Evolutionary conservation across 225 moss, liverwort and hornwort genomes (phyloP), one percentile per base, ranked within the genome.

Genomic region (Takakia lepidozioides): DNA sequence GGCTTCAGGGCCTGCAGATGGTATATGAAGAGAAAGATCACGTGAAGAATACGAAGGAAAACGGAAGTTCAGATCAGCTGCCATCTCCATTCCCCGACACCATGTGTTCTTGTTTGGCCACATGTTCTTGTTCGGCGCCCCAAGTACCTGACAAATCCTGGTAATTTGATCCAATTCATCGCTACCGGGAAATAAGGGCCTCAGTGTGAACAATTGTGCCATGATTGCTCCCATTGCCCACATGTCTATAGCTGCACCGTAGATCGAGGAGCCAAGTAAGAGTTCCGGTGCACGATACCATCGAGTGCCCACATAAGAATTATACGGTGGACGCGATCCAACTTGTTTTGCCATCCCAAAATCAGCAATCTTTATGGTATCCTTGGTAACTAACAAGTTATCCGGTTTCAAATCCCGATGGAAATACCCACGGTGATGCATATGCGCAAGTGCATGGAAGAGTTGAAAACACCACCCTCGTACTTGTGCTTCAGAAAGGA

Each of bases 211-310:
- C 10, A 89, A 67, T 58, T 89, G 85, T n/a, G 89, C 89, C 85
- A 89, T 89, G 43, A 89, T 89, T 47, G 85, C 89, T 72, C 89
- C 89, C 82, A 89, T 76, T 1, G 89, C 89, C 89, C 89, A 89
- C 48, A 88, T 69, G 48, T 87, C 88, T 88, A 69, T 55, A 39
- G 92, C 68, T 21, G 85, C 63, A 55, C 61, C 75, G 41, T 83
- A 85, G 11, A 57, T 63, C 13, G 75, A 76, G 39, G 85, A 83
- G 30, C 83, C 82, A 64, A 85, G 38, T 28, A 93, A 58, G 4
- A 80, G 72, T 69, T 92, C 85, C 0, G 78, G 88, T 27, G 88
- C 85, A 10, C 73, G 70, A 51, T 93, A 89, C 95, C 74, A 93
- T 55, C 72, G 75, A 14, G 76, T 88, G 16, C 78, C 79, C 29